Percentiles rank a stretch among this genome's conserved stretches.
phyloP scores from a whole-genome alignment of 257 asterid genomes.

The Plantago ovata region DNA sequence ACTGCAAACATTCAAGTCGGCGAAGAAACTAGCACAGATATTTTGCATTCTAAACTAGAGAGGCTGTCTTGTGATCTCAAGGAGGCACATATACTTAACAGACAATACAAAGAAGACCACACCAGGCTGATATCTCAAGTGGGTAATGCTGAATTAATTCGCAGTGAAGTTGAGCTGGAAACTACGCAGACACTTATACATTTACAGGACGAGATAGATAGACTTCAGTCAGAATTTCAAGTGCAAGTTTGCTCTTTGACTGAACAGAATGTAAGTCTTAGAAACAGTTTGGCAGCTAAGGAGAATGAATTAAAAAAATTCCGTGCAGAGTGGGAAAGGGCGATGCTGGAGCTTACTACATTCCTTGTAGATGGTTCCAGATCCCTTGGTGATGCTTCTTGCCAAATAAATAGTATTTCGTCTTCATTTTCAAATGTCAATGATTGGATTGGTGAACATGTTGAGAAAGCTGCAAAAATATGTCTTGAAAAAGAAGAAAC shows the following conservation, averaged over 20 bases:
- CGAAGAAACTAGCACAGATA: conserved; percentile 25
- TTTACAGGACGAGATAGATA: conserved; percentile 67
- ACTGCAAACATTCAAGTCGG: conserved; percentile 24
- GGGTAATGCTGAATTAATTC: conserved; percentile 49
- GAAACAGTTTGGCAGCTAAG: conserved; percentile 49
- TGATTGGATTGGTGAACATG: conserved; percentile 59
- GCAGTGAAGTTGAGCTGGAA: conserved; percentile 64
- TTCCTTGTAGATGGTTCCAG: conserved; percentile 77
- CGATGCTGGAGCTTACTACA: conserved; percentile 71
- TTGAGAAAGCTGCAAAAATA: conserved; percentile 65
- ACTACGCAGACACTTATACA: conserved; percentile 56
- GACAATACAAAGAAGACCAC: conserved; percentile 39
- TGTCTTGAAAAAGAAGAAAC: conserved; percentile 74
- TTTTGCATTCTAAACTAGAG: conserved; percentile 51
- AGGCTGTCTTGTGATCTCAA: conserved; percentile 46
- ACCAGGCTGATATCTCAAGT: conserved; percentile 33
- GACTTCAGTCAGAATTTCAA: conserved; percentile 53
- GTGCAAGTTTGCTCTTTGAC: conserved; percentile 48
- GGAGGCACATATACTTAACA: conserved; percentile 38
- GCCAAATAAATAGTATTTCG: conserved; percentile 61
- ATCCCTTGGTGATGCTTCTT: conserved; percentile 66
- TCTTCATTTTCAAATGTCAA: conserved; percentile 57
- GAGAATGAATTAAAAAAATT: conserved; percentile 51
- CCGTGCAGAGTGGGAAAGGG: conserved; percentile 80
- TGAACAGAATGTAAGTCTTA: conserved; percentile 56